Evolutionary conservation across 306 rosid genomes (phyloP), one percentile per base, ranked within the genome.

Genomic region (Quillaja saponaria): DNA sequence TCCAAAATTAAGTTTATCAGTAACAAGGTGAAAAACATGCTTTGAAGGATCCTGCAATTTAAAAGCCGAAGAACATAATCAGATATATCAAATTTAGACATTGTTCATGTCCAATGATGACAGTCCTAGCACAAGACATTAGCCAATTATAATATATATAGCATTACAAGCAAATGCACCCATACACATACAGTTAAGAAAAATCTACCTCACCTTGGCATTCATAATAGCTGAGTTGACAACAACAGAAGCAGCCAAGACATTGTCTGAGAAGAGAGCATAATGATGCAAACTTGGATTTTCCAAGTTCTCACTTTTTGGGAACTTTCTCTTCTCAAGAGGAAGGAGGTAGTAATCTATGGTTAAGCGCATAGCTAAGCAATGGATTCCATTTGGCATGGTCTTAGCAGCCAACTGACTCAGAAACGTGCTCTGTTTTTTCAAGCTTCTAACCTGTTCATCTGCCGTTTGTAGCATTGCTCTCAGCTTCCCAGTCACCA

Each of bases 371-470:
- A 94, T 67, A 19, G 97, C 87, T 64, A 89, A 77, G 74, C 99
- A 94, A 71, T 90, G 91, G 70, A 94, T 83, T 66, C 86, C 99
- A 65, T 80, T 83, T 63, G 99, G 99, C 44, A 94, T 80, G 51
- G 96, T 82, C 80, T 94, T 94, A 19, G 96, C 99, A 76, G 95
- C 96, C 64, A 90, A 71, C 81, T 94, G 97, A 78, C 88, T 89
- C 55, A 94, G 90, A 67, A 87, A 89, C 50, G 97, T 83, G 83
- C 95, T 94, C 76, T 94, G 87, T 67, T 84, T 89, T 81, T 85
- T 94, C 72, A 89, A 73, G 81, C 81, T 79, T 77, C 97, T 78
- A 62, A 94, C 91, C 63, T 87, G 90, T 66, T 89, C 96, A 76
- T 89, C 97, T 19, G 92, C 87, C 38, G 96, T 76, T 72, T 85